A percentile compares a stretch with the other conserved stretches of the same genome.
Evolutionary conservation across 805 yeast genomes (phyloP).

Genomic region (Hanseniaspora thailandica): DNA sequence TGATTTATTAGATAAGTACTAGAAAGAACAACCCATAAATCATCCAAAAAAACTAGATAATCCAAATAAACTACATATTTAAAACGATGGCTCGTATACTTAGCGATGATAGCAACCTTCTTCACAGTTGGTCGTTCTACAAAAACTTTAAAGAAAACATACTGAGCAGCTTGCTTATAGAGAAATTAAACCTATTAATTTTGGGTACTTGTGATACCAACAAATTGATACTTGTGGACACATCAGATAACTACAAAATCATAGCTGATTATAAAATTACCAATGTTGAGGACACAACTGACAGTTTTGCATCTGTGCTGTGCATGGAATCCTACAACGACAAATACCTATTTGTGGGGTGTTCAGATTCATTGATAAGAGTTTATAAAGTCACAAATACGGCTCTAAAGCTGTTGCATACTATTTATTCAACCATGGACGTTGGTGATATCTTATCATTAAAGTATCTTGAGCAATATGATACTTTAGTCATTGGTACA

Average conservation of each 20-base stretch:
- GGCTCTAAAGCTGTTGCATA: conserved; percentile 23
- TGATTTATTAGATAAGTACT: no score
- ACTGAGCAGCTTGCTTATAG: not conserved
- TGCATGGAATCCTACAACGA: conserved; percentile 26
- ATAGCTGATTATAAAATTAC: conserved; percentile 1
- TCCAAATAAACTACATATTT: not conserved
- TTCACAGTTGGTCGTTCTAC: conserved; percentile 12
- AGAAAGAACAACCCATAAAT: not conserved
- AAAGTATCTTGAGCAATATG: conserved; percentile 48
- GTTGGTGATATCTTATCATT: conserved; percentile 88
- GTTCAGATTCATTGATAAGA: conserved; percentile 79
- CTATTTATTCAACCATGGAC: conserved; percentile 73
- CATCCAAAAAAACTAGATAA: not conserved
- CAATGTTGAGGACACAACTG: not conserved
- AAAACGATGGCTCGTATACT: not conserved
- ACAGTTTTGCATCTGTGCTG: conserved; percentile 5
- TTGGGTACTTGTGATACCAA: conserved; percentile 11
- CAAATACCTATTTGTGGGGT: conserved; percentile 62
- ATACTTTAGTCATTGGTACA: conserved; percentile 70
- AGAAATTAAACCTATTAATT: conserved; percentile 1
- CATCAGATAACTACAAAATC: conserved; percentile 1
- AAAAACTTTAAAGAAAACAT: conserved; percentile 4
- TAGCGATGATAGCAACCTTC: conserved; percentile 2
- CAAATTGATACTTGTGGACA: conserved; percentile 8
- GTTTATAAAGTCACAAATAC: conserved; percentile 54